Evolutionary conservation across 192 early-diverging fungal genomes (phyloP), one percentile per base, ranked within the genome.

Genomic region (Coemansia erecta): DNA sequence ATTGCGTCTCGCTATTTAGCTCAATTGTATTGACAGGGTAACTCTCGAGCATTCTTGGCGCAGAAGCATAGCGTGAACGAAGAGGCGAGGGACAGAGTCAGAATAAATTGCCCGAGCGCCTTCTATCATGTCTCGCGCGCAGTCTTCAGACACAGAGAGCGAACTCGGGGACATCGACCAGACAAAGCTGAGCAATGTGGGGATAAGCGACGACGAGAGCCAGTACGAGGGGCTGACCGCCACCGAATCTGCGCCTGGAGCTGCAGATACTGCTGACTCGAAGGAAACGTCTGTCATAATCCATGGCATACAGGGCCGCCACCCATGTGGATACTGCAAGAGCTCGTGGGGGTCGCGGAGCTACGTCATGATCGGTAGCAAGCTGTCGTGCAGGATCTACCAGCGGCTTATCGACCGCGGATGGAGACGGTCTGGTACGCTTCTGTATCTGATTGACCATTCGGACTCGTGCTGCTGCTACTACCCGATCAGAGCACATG

Each of bases 401-500:
- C 72, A 79, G 66, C 50, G 22, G 19, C 47, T 79, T 19, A 60
- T 82, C 17, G 66, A 79, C 55, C 75, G 72, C 18, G 77, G 77
- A 12, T 82, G 81, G 81, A 68, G 81, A 21, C 55, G 81, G 12
- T 79, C 72, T 5, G 81, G 81, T 10, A 41, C 43, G 28, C 41
- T 50, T 62, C 77, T 68, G 53, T 83, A 62, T 68, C 78, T 68
- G 73, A 83, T 61, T 63, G 83, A 73, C 63, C 80, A 46, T 45
- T 84, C 47, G 74, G 78, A 67, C 76, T 79, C 64, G 46, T 87
- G 70, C 61, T 78, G 58, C 77, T 68, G 64, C 58, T 81, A 61
- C 67, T 88, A 70, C 60, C 62, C 74, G 11, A 70, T 73, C 31
- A 62, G 69, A 22, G 68, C 68, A 0, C 46, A 61, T 21, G 69